These are phyloP conservation scores for Nemania diffusa DNA, from an alignment of 2,329 filamentous ascomycete species.

Conservation along the genomic window DNA sequence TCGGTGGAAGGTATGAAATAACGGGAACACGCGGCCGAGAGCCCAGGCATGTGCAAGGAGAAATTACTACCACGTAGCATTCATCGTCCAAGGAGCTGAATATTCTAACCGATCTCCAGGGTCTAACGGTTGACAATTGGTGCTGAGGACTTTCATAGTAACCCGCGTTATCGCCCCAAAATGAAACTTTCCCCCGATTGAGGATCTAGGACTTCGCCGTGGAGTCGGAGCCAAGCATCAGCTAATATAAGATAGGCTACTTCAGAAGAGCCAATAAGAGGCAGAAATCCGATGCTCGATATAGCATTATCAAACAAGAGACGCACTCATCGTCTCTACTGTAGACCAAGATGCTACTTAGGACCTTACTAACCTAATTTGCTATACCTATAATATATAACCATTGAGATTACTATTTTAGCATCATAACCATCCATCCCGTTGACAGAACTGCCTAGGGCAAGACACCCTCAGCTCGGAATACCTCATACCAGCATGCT, in stretches of 20 bases:
- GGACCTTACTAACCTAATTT: constrained; percentile 1
- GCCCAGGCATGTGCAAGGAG: constrained; percentile 8
- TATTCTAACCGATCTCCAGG: neutral
- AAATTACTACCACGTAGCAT: constrained; percentile 20
- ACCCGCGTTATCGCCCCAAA: neutral
- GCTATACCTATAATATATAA: neutral
- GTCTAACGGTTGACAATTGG: constrained; percentile 3
- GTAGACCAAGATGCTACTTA: neutral
- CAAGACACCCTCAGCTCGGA: neutral
- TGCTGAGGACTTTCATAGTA: neutral
- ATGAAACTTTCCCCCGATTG: constrained; percentile 5
- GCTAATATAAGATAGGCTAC: constrained; percentile 7
- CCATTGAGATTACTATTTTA: constrained; percentile 10
- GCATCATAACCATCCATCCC: neutral
- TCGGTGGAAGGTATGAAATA: constrained; percentile 18
- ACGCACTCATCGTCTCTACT: constrained; percentile 2
- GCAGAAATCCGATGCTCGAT: constrained; percentile 3
- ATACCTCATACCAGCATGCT: neutral
- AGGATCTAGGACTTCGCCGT: constrained; percentile 28
- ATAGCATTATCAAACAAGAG: constrained; percentile 22
- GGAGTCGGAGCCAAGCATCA: constrained; percentile 8
- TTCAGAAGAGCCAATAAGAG: constrained; percentile 19
- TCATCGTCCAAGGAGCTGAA: neutral
- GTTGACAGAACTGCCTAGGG: neutral
- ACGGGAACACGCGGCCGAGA: constrained; percentile 1